Evolutionary conservation across 192 early-diverging fungal genomes (phyloP).

Genomic region (Podila epigama): DNA sequence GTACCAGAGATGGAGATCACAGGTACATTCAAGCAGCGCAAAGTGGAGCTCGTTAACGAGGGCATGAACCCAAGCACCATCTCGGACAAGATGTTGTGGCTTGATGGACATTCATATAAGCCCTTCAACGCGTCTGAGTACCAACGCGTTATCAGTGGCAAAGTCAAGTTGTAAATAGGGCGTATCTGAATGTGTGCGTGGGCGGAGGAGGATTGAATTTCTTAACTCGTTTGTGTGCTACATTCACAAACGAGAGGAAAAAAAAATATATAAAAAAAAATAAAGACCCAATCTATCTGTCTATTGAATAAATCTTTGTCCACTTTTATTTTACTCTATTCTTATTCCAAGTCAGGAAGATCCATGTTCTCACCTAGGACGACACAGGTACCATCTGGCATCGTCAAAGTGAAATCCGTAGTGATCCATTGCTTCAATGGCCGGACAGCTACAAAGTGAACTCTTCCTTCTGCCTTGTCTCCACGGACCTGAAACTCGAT

Average conservation of each 20-base stretch:
- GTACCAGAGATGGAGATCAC: conserved; percentile 57
- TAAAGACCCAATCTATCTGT: no score
- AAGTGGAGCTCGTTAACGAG: conserved; percentile 54
- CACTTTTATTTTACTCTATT: not conserved
- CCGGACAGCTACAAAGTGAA: conserved; percentile 52
- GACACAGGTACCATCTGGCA: conserved; percentile 39
- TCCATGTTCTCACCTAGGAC: conserved; percentile 19
- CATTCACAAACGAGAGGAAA: no score
- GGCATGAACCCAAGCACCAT: conserved; percentile 52
- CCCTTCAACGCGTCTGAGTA: conserved; percentile 46
- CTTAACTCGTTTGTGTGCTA: no score
- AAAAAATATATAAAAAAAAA: no score
- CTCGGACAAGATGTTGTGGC: conserved; percentile 53
- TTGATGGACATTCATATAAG: conserved; percentile 51
- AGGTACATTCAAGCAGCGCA: conserved; percentile 61
- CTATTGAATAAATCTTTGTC: not conserved
- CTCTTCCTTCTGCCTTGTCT: conserved; percentile 51
- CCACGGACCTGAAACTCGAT: conserved; percentile 62
- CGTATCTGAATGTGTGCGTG: no score
- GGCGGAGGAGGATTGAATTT: no score
- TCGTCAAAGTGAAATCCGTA: conserved; percentile 51
- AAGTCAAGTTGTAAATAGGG: conserved; percentile 24
- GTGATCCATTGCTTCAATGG: conserved; percentile 51
- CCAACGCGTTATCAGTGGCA: conserved; percentile 22
- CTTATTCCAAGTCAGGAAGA: conserved; percentile 9